Evolutionary conservation across 345 rosid genomes (phyloP).

Genomic region (Rhizophora mangle): DNA sequence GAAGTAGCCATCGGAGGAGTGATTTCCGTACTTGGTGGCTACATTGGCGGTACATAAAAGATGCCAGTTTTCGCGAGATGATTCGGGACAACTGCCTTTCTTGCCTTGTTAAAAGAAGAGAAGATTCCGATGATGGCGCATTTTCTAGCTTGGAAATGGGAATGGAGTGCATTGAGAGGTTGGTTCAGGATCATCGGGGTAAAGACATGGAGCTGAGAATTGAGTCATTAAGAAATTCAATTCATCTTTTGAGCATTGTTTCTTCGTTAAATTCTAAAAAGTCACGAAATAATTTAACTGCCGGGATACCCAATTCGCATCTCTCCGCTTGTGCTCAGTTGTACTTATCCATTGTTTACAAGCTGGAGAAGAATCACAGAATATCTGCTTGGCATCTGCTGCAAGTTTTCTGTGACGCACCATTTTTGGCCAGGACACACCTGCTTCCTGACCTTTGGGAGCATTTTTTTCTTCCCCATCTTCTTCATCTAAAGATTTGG

Average conservation of each 20-base stretch:
- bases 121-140: conserved; percentile 25
- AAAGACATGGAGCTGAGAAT: conserved; percentile 23
- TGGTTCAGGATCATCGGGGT: conserved; percentile 27
- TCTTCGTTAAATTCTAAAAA: conserved; percentile 44
- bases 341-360: conserved; percentile 53
- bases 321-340: conserved; percentile 59
- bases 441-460: conserved; percentile 72
- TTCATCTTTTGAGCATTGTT: conserved; percentile 38
- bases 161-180: conserved; percentile 37
- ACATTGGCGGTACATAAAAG: conserved; percentile 43
- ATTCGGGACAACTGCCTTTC: conserved; percentile 38
- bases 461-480: conserved; percentile 64
- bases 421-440: conserved; percentile 50
- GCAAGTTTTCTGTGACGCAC: conserved; percentile 52
- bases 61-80: conserved; percentile 35
- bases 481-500: conserved; percentile 69
- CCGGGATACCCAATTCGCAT: conserved; percentile 49
- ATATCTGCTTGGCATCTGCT: conserved; percentile 50
- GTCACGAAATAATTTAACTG: conserved; percentile 32
- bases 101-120: conserved; percentile 30
- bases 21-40: conserved; percentile 53
- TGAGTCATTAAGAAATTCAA: conserved; percentile 33
- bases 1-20: conserved; percentile 46
- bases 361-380: conserved; percentile 52
- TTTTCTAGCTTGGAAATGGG: conserved; percentile 39